phyloP scores from a whole-genome alignment of 768 basidiomycete genomes.

The Pisolithus marmoratus region DNA sequence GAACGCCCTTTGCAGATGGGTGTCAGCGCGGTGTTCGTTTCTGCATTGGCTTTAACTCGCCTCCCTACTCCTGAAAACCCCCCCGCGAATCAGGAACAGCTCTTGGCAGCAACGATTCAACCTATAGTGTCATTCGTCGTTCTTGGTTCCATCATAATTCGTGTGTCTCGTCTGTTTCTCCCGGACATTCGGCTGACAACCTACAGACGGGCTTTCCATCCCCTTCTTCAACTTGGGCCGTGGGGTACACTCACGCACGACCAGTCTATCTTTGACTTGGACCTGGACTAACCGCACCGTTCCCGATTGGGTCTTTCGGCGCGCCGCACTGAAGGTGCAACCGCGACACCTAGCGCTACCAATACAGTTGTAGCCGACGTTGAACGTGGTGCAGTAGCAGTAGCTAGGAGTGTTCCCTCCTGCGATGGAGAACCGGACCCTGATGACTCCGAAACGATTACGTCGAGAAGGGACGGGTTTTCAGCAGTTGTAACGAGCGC shows the following conservation, averaged over 20 bases:
- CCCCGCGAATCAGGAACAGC: conserved; percentile 62
- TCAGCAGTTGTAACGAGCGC: too few relatives aligned
- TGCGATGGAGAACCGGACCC: neutral
- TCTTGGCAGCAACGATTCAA: conserved; percentile 66
- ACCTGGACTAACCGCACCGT: conserved; percentile 20
- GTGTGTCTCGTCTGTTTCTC: neutral
- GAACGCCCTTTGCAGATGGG: conserved; percentile 57
- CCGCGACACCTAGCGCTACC: neutral
- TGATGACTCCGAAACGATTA: too few relatives aligned
- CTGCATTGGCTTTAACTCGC: conserved; percentile 59
- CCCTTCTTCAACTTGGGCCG: conserved; percentile 51
- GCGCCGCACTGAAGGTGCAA: conserved; percentile 13
- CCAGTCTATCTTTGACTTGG: conserved; percentile 38
- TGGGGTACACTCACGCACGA: conserved; percentile 35
- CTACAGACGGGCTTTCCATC: conserved; percentile 53
- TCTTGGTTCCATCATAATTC: neutral
- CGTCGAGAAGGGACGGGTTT: too few relatives aligned
- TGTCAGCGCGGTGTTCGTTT: conserved; percentile 86
- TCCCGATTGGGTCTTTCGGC: conserved; percentile 41
- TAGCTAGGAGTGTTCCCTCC: neutral
- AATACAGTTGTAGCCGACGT: neutral
- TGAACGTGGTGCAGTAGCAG: neutral
- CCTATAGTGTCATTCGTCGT: conserved; percentile 84
- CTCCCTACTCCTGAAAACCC: conserved; percentile 55
- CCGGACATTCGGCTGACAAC: neutral